These are phyloP conservation scores for Chiua virens DNA, from an alignment of 768 basidiomycete species.

Conservation along the genomic window DNA sequence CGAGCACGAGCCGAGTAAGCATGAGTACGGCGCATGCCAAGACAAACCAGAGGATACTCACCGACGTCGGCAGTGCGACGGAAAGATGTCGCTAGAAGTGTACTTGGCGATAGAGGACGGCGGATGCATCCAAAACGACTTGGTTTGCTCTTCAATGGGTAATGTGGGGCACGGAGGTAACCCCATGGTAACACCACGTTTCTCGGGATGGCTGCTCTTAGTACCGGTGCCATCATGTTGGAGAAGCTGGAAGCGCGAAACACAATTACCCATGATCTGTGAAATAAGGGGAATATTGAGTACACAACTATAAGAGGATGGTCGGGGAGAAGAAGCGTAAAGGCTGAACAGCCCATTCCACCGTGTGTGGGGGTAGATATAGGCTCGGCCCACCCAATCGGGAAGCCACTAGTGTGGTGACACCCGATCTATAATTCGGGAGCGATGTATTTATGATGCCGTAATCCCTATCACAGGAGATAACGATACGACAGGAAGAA, in stretches of 20 bases:
- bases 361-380: constrained; percentile 13
- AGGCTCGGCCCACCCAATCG: constrained; percentile 8
- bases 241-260: constrained; percentile 12
- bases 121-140: constrained; percentile 66
- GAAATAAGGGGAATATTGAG: neutral
- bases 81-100: constrained; percentile 29
- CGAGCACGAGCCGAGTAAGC: neutral
- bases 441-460: neutral
- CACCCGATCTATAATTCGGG: constrained; percentile 1
- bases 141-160: constrained; percentile 53
- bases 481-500: no score
- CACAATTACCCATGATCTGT: constrained; percentile 27
- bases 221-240: neutral
- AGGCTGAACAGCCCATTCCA: constrained; percentile 8
- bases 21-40: neutral
- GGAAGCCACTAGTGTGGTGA: constrained; percentile 4
- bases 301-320: neutral
- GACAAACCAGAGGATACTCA: constrained; percentile 7
- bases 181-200: neutral
- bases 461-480: constrained; percentile 1
- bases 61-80: constrained; percentile 59
- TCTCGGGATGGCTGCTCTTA: constrained; percentile 6
- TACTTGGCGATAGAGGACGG: constrained; percentile 43
- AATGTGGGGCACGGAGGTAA: constrained; percentile 35
- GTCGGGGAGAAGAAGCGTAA: neutral